Evolutionary conservation across 805 yeast species (phyloP).

Genomic region (Candida stauntonica): DNA sequence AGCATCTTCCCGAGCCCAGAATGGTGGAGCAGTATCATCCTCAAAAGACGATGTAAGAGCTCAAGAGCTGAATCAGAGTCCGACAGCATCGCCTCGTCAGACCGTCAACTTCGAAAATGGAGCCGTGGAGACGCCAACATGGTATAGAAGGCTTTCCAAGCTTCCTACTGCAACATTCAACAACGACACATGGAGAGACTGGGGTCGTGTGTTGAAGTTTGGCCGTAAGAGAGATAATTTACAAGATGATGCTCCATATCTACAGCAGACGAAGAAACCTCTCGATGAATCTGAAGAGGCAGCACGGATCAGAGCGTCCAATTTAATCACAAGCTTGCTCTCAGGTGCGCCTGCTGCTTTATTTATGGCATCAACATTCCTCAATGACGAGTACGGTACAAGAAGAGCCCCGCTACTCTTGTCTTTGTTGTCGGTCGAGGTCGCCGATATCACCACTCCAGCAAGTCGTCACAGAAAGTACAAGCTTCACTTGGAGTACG

Average conservation of each 20-base stretch:
- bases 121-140: constrained; percentile 20
- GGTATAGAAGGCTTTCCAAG: constrained; percentile 22
- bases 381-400: constrained; percentile 70
- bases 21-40: constrained; percentile 7
- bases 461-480: constrained; percentile 37
- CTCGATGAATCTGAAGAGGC: constrained; percentile 21
- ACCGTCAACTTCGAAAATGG: background rate
- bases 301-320: constrained; percentile 34
- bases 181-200: constrained; percentile 24
- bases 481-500: constrained; percentile 80
- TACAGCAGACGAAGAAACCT: constrained; percentile 2
- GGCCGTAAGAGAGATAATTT: constrained; percentile 11
- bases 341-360: constrained; percentile 73
- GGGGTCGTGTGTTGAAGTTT: constrained; percentile 27
- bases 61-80: background rate
- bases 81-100: background rate
- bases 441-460: constrained; percentile 44
- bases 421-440: constrained; percentile 63
- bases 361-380: constrained; percentile 67
- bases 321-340: constrained; percentile 47
- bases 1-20: background rate
- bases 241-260: constrained; percentile 1
- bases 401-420: constrained; percentile 80
- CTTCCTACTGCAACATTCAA: constrained; percentile 14
- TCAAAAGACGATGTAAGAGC: background rate